phyloP scores from a whole-genome alignment of 345 rosid genomes.

The Brassica carinata region DNA sequence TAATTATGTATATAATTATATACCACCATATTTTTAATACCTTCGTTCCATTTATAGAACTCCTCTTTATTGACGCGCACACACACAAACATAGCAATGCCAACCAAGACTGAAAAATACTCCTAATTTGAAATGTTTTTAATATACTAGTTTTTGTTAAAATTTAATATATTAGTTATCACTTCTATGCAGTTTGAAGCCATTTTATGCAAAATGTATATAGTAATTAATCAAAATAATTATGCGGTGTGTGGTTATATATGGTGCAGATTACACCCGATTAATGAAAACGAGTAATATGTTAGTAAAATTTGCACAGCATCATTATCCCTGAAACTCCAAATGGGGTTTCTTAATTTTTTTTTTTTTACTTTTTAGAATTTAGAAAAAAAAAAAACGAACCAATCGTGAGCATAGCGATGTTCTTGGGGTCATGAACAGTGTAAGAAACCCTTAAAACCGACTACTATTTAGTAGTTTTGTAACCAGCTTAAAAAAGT shows the following conservation, averaged over 20 bases:
- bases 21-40: slow-evolving; percentile 8
- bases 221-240: neutral
- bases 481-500: too few relatives aligned
- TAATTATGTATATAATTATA: slow-evolving; percentile 8
- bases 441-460: too few relatives aligned
- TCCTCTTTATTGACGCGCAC: slow-evolving; percentile 31
- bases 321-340: too few relatives aligned
- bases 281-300: slow-evolving; percentile 4
- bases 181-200: neutral
- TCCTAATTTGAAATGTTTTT: neutral
- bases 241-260: slow-evolving; percentile 4
- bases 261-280: slow-evolving; percentile 16
- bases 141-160: neutral
- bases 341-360: too few relatives aligned
- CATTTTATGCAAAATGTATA: slow-evolving; percentile 25
- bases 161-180: slow-evolving; percentile 4
- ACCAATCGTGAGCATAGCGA: too few relatives aligned
- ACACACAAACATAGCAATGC: slow-evolving; percentile 33
- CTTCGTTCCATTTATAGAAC: slow-evolving; percentile 31
- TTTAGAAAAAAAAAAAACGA: too few relatives aligned
- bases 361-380: too few relatives aligned
- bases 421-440: too few relatives aligned
- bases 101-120: slow-evolving; percentile 15
- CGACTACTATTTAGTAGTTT: too few relatives aligned
- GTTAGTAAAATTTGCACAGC: slow-evolving; percentile 17